Evolutionary conservation across 2,329 filamentous ascomycete genomes (phyloP).

Genomic region (Knufia petricola): DNA sequence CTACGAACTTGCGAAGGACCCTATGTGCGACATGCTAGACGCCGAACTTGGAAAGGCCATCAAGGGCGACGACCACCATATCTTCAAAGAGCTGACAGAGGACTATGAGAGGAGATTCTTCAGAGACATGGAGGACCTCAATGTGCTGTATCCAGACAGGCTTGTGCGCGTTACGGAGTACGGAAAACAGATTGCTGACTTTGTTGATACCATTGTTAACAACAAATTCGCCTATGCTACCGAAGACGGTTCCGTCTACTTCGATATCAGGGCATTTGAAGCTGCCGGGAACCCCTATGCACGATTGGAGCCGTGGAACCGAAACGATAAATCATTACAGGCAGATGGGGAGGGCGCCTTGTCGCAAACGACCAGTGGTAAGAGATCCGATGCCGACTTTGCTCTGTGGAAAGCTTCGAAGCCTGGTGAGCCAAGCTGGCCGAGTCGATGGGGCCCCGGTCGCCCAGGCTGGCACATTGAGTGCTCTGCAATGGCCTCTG

Average conservation of each 20-base stretch:
- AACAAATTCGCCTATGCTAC: conserved; percentile 77
- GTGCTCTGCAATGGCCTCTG: conserved; percentile 90
- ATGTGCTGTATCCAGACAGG: conserved; percentile 71
- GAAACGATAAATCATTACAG: conserved; percentile 70
- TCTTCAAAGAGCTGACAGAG: conserved; percentile 78
- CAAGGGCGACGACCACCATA: conserved; percentile 53
- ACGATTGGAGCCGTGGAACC: conserved; percentile 72
- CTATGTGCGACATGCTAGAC: conserved; percentile 77
- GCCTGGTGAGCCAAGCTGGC: conserved; percentile 83
- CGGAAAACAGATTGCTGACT: conserved; percentile 73
- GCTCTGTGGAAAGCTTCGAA: conserved; percentile 91
- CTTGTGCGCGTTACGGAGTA: conserved; percentile 90
- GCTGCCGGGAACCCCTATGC: conserved; percentile 76
- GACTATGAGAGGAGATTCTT: conserved; percentile 82
- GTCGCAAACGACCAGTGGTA: conserved; percentile 49
- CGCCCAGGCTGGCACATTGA: conserved; percentile 96
- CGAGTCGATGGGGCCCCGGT: conserved; percentile 76
- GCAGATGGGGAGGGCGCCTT: conserved; percentile 86
- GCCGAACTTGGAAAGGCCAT: conserved; percentile 47
- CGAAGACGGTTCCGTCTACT: conserved; percentile 79
- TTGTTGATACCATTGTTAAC: conserved; percentile 70
- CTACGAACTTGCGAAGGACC: conserved; percentile 51
- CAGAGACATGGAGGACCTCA: conserved; percentile 76
- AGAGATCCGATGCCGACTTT: conserved; percentile 74
- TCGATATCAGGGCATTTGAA: conserved; percentile 82